Conservation (phyloP, 106 monocot genomes). For the Allium cepa region DNA sequence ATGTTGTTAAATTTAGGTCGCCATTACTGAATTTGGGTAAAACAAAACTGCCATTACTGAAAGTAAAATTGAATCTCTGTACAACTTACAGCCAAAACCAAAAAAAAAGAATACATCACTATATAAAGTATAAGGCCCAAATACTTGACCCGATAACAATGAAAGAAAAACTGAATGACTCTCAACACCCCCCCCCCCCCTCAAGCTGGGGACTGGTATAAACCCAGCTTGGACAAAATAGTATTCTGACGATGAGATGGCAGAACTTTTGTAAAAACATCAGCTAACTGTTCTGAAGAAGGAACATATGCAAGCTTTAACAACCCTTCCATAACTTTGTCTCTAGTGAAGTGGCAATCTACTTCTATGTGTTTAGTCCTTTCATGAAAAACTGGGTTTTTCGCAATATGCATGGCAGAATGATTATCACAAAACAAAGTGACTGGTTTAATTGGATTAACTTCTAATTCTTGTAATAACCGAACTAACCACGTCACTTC, state of each 20-base stretch:
- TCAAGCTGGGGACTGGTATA: background rate
- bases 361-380: background rate
- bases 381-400: background rate
- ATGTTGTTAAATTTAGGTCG: no score
- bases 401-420: background rate
- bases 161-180: no score
- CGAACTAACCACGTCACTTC: background rate
- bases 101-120: no score
- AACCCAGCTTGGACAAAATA: background rate
- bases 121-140: no score
- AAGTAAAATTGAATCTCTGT: no score
- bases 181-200: background rate
- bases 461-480: background rate
- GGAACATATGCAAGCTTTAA: background rate
- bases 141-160: no score
- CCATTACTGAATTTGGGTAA: no score
- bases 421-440: background rate
- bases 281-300: background rate
- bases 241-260: background rate
- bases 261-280: background rate
- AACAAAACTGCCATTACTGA: no score
- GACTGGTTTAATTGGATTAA: background rate
- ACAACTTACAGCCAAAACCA: no score
- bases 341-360: background rate
- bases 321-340: background rate